A percentile compares a stretch with the other conserved stretches of the same genome.
Evolutionary conservation across 2,329 filamentous ascomycete species (phyloP).

Genomic region (Fusarium sp.): DNA sequence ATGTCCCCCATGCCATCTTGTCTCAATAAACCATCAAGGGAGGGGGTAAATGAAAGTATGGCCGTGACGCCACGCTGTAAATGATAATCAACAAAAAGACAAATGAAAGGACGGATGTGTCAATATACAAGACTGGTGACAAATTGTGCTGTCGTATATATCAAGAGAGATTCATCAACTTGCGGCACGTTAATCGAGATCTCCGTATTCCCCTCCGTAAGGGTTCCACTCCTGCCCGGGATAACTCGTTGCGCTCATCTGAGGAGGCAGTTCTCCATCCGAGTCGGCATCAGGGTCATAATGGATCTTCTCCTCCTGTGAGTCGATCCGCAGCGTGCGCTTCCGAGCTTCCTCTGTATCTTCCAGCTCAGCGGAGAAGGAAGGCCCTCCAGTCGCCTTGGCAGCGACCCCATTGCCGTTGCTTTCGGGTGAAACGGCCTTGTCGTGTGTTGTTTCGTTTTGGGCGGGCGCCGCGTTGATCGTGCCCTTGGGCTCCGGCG

Average conservation of each 20-base stretch:
- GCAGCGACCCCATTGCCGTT: conserved; percentile 4
- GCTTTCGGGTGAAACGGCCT: background rate
- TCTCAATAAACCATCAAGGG: conserved; percentile 15
- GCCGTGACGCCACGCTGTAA: conserved; percentile 35
- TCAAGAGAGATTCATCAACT: background rate
- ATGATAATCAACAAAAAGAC: background rate
- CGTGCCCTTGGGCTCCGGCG: background rate
- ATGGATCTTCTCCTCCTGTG: conserved; percentile 68
- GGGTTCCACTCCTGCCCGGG: conserved; percentile 79
- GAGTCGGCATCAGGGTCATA: conserved; percentile 51
- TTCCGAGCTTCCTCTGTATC: conserved; percentile 58
- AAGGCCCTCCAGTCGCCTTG: conserved; percentile 18
- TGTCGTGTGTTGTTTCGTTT: background rate
- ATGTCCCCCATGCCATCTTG: conserved; percentile 1
- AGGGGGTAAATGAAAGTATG: conserved; percentile 2
- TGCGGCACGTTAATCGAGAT: conserved; percentile 39
- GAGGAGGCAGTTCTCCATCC: conserved; percentile 51
- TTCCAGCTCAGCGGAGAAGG: conserved; percentile 53
- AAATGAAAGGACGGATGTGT: background rate
- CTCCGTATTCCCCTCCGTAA: conserved; percentile 53
- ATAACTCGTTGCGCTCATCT: conserved; percentile 76
- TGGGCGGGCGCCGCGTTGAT: background rate
- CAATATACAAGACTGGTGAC: conserved; percentile 2
- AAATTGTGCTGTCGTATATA: background rate
- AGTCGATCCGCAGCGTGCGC: conserved; percentile 56